A percentile compares a stretch with the other conserved stretches of the same genome.
phyloP scores from a whole-genome alignment of 306 rosid species.

The Lablab purpureus region DNA sequence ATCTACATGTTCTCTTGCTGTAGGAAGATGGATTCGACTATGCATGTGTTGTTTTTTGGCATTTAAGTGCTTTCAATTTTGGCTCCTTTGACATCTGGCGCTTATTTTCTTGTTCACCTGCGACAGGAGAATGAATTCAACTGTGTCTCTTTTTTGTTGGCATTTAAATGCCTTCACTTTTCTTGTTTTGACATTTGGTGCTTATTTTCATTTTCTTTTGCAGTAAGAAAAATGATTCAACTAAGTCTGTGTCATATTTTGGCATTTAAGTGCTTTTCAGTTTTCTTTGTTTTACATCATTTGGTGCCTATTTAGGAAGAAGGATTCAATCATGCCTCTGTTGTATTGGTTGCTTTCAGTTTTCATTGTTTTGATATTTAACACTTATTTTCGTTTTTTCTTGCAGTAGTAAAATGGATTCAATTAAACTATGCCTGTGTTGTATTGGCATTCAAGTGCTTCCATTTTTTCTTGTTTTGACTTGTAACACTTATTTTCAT shows the following conservation, averaged over 20 bases:
- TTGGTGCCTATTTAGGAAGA: not conserved
- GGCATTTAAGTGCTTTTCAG: not conserved
- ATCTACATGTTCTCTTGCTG: not conserved
- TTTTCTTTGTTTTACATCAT: too few relatives aligned
- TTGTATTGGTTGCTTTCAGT: not conserved
- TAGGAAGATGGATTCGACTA: not conserved
- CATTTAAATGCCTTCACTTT: not conserved
- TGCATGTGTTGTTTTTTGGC: not conserved
- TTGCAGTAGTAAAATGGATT: not conserved
- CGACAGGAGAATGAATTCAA: not conserved
- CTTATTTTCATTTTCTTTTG: not conserved
- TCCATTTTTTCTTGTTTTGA: not conserved
- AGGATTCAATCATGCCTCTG: constrained; percentile 2
- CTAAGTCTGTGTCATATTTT: not conserved
- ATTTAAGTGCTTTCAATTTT: not conserved
- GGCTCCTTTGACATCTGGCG: not conserved
- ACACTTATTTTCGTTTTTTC: not conserved
- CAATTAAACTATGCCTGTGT: not conserved
- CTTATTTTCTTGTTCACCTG: not conserved
- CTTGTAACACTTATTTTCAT: not conserved
- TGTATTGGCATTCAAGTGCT: constrained; percentile 3
- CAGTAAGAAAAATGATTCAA: not conserved
- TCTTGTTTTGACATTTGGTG: not conserved
- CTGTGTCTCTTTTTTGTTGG: too few relatives aligned
- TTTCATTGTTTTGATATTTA: not conserved